Evolutionary conservation across 495 filamentous ascomycete genomes (phyloP).

Genomic region (Aspergillus nanangensis): DNA sequence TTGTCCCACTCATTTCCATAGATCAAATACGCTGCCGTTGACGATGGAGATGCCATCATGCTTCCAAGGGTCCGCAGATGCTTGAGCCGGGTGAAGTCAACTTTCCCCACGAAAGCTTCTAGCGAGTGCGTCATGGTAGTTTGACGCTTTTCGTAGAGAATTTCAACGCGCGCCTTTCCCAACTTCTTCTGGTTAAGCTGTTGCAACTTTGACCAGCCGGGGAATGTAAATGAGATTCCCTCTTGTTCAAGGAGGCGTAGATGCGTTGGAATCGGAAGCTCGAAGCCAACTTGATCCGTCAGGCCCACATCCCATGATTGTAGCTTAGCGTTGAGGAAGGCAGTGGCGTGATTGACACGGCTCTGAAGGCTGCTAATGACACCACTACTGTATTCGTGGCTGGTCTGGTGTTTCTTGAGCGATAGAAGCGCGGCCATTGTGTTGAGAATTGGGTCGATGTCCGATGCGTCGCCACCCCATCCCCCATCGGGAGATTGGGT

Average conservation of each 20-base stretch:
- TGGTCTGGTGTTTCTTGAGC: slow-evolving; percentile 1
- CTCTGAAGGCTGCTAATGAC: not conserved
- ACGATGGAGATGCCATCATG: slow-evolving; percentile 43
- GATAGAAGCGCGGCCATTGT: slow-evolving; percentile 12
- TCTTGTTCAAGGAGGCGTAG: slow-evolving; percentile 18
- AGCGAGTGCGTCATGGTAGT: slow-evolving; percentile 35
- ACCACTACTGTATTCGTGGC: not conserved
- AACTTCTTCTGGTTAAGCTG: not conserved
- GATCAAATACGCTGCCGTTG: slow-evolving; percentile 40
- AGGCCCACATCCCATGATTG: slow-evolving; percentile 10
- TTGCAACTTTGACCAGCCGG: slow-evolving; percentile 5
- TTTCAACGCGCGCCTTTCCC: not conserved
- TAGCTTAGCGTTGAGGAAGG: not conserved
- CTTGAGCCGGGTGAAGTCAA: slow-evolving; percentile 35
- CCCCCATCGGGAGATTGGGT: slow-evolving; percentile 14
- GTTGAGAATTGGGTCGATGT: slow-evolving; percentile 14
- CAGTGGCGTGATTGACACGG: not conserved
- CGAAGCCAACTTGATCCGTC: slow-evolving; percentile 28
- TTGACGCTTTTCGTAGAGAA: slow-evolving; percentile 20
- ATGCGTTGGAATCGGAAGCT: slow-evolving; percentile 30
- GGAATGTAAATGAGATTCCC: slow-evolving; percentile 21
- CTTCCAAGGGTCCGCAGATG: slow-evolving; percentile 34
- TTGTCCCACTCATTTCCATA: slow-evolving; percentile 29
- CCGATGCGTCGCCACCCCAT: slow-evolving; percentile 8
- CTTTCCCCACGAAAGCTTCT: slow-evolving; percentile 36